phyloP scores from a whole-genome alignment of 192 early-diverging fungal genomes.

The Umbelopsis isabellina region DNA sequence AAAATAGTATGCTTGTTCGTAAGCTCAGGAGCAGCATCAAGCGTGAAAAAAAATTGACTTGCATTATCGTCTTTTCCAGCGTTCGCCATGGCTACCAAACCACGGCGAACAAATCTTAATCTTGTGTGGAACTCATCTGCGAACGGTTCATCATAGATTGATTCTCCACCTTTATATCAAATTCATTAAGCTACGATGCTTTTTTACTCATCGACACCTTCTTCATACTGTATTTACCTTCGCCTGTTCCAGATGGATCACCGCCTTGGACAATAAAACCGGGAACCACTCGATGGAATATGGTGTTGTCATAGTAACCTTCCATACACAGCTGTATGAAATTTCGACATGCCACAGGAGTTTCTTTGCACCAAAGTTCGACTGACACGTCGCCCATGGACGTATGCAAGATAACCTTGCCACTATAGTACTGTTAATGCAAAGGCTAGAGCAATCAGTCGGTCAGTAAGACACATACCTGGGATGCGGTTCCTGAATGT shows the following conservation, averaged over 20 bases:
- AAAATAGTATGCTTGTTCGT: slow-evolving; percentile 93
- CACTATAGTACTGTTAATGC: slow-evolving; percentile 39
- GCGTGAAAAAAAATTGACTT: slow-evolving; percentile 96
- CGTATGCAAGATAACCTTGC: slow-evolving; percentile 83
- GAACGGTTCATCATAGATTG: slow-evolving; percentile 83
- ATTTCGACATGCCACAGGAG: slow-evolving; percentile 90
- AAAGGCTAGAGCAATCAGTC: not conserved
- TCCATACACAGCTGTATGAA: slow-evolving; percentile 94
- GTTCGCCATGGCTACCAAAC: slow-evolving; percentile 90
- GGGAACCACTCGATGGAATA: slow-evolving; percentile 90
- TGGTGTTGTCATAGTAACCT: slow-evolving; percentile 86
- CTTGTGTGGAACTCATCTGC: slow-evolving; percentile 92
- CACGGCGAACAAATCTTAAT: slow-evolving; percentile 85
- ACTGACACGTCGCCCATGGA: slow-evolving; percentile 86
- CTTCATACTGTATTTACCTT: slow-evolving; percentile 29
- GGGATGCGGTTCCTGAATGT: slow-evolving; percentile 58
- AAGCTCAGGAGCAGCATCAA: slow-evolving; percentile 81
- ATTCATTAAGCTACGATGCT: not conserved
- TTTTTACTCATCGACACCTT: not conserved
- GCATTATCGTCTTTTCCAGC: slow-evolving; percentile 78
- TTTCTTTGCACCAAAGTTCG: slow-evolving; percentile 94
- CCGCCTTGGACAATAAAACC: slow-evolving; percentile 94
- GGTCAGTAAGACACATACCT: slow-evolving; percentile 37
- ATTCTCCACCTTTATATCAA: slow-evolving; percentile 73
- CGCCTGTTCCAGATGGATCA: slow-evolving; percentile 87